Conservation (phyloP, 2,329 filamentous ascomycete genomes). For the Claviceps fusiformis region DNA sequence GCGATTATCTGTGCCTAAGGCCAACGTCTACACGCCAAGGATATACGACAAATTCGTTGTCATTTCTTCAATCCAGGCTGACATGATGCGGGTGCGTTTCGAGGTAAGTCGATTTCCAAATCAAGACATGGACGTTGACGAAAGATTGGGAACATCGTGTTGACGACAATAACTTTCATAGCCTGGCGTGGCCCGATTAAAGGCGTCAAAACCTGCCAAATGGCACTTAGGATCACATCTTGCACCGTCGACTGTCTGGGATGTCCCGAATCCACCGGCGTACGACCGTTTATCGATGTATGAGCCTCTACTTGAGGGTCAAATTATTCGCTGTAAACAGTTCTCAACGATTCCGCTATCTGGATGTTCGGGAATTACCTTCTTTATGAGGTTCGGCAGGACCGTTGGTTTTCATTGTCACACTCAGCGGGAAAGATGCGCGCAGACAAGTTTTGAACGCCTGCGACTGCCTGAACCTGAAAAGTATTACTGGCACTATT, state of each 20-base stretch:
- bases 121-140: background rate
- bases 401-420: background rate
- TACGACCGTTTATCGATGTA: background rate
- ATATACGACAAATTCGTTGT: background rate
- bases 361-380: background rate
- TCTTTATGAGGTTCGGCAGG: background rate
- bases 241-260: background rate
- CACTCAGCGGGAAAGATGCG: background rate
- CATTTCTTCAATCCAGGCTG: background rate
- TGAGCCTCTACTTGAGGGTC: background rate
- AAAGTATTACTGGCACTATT: background rate
- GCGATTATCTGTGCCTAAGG: background rate
- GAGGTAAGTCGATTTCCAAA: background rate
- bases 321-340: background rate
- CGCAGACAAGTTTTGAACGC: background rate
- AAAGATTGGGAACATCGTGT: background rate
- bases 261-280: background rate
- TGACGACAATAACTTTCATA: background rate
- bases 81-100: background rate
- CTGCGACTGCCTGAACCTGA: background rate
- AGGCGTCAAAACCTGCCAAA: too few relatives aligned
- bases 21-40: background rate
- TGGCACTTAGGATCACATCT: too few relatives aligned
- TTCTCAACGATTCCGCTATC: background rate
- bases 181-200: background rate